A percentile compares a stretch with the other conserved stretches of the same genome.
phyloP scores from a whole-genome alignment of 495 filamentous ascomycete species.

The Aspergillus heteromorphus region DNA sequence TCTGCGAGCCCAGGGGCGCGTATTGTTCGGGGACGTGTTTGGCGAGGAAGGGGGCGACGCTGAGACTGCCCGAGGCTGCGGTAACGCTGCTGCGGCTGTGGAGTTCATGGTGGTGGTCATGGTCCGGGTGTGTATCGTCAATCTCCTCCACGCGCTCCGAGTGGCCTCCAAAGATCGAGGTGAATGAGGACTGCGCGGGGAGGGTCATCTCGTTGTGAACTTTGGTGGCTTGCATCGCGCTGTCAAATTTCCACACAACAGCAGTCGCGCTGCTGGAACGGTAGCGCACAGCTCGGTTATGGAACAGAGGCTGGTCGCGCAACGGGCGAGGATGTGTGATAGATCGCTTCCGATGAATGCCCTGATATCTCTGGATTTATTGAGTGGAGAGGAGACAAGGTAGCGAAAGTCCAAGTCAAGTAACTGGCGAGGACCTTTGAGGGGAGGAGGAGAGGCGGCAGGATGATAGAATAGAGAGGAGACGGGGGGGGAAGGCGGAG shows the following conservation, averaged over 20 bases:
- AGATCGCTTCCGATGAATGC: background rate
- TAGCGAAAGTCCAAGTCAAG: background rate
- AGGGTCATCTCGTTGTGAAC: background rate
- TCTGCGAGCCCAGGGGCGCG: conserved; percentile 53
- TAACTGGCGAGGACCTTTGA: background rate
- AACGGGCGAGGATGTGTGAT: background rate
- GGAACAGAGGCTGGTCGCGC: background rate
- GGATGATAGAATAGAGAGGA: background rate
- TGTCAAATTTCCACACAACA: background rate
- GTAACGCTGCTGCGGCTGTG: conserved; percentile 17
- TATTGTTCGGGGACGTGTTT: conserved; percentile 83
- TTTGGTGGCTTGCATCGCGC: conserved; percentile 6
- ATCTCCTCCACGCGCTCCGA: conserved; percentile 8
- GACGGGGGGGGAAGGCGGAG: background rate
- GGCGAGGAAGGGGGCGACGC: conserved; percentile 74
- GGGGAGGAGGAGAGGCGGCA: background rate
- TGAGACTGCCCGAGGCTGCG: conserved; percentile 42
- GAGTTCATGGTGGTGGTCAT: conserved; percentile 16
- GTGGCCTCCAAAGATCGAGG: conserved; percentile 23
- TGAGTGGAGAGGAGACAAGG: background rate
- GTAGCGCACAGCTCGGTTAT: background rate
- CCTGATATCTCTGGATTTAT: background rate
- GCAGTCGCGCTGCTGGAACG: no score
- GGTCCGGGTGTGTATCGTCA: conserved; percentile 20
- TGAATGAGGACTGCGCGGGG: conserved; percentile 7